Conservation (phyloP, 1,139 yeast genomes). For the Magnusiomyces paraingens region DNA sequence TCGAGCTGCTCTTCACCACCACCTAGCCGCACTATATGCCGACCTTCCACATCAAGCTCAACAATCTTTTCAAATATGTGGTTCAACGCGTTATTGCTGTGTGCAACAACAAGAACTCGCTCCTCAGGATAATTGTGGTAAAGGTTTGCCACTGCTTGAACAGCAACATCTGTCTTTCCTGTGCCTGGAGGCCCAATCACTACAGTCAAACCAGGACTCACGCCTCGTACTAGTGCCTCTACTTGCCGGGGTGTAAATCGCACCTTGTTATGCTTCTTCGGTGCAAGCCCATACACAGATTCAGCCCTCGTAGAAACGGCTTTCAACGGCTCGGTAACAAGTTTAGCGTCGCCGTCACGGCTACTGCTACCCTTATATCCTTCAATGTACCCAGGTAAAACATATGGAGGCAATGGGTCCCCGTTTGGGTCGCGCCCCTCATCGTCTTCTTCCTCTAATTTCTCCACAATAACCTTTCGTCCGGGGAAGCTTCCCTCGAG, state of each 20-base stretch:
- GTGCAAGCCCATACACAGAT: slow-evolving; percentile 8
- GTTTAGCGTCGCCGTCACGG: neutral
- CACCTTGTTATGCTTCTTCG: slow-evolving; percentile 15
- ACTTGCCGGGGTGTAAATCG: slow-evolving; percentile 27
- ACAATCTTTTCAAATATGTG: slow-evolving; percentile 22
- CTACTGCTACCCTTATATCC: neutral
- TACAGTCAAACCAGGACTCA: slow-evolving; percentile 34
- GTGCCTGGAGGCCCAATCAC: slow-evolving; percentile 45
- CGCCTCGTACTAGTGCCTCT: slow-evolving; percentile 25
- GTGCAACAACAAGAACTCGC: slow-evolving; percentile 36
- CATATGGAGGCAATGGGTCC: slow-evolving; percentile 10
- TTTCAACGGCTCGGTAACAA: too few species aligned
- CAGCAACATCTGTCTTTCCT: slow-evolving; percentile 37
- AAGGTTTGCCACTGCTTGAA: slow-evolving; percentile 27
- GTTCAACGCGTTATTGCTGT: slow-evolving; percentile 24
- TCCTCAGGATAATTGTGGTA: slow-evolving; percentile 30
- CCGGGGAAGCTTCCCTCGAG: slow-evolving; percentile 22
- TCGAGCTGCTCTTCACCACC: slow-evolving; percentile 19
- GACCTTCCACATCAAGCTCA: slow-evolving; percentile 23
- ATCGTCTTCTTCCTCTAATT: slow-evolving; percentile 9
- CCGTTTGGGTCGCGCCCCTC: slow-evolving; percentile 3
- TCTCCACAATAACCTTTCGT: slow-evolving; percentile 1
- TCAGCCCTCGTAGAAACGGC: neutral
- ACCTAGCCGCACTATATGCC: slow-evolving; percentile 26
- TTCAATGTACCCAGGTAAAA: slow-evolving; percentile 8